Evolutionary conservation across 139 green algal species (phyloP).

Genomic region (Chlorella sp.): DNA sequence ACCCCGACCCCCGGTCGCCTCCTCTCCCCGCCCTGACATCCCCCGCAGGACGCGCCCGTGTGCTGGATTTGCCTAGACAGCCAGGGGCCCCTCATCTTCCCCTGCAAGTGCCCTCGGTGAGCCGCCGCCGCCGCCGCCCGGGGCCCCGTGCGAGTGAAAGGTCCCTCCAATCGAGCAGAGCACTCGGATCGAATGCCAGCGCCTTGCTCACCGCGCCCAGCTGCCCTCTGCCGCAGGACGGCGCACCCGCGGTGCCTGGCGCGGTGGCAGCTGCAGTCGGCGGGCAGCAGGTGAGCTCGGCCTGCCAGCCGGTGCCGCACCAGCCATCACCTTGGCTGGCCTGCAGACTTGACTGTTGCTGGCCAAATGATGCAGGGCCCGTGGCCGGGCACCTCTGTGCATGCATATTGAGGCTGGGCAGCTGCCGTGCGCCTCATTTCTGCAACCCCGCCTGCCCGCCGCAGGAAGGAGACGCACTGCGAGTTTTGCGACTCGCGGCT

Average conservation of each 20-base stretch:
- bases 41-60: conserved; percentile 39
- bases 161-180: background rate
- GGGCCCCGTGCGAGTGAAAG: too few relatives aligned
- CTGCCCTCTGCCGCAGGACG: conserved; percentile 14
- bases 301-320: background rate
- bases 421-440: background rate
- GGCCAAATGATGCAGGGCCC: background rate
- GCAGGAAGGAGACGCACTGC: conserved; percentile 84
- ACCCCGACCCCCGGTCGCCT: too few relatives aligned
- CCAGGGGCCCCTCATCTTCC: conserved; percentile 49
- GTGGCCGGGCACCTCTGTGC: too few relatives aligned
- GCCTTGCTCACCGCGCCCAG: background rate
- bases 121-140: background rate
- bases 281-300: conserved; percentile 69
- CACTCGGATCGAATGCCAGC: background rate
- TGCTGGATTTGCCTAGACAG: conserved; percentile 90
- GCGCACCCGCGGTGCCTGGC: conserved; percentile 76
- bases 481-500: conserved; percentile 85
- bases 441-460: background rate
- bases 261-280: conserved; percentile 87
- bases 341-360: background rate
- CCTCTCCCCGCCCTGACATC: background rate
- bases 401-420: too few relatives aligned
- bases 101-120: conserved; percentile 77
- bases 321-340: background rate